Conservation (phyloP, 139 green algal species). For the Tetraselmis striata region DNA sequence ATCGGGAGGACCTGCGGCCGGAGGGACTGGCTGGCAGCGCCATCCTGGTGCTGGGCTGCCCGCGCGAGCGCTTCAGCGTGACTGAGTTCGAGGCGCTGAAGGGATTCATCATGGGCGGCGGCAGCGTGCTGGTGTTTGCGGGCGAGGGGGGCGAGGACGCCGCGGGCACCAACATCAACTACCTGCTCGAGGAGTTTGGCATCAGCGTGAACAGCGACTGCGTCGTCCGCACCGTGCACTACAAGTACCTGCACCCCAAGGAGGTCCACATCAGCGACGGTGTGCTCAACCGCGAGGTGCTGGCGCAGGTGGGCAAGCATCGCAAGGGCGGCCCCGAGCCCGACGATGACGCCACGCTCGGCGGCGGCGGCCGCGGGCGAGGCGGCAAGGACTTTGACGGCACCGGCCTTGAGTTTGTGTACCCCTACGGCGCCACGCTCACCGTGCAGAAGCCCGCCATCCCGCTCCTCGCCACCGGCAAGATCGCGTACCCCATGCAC, state of each 20-base stretch:
- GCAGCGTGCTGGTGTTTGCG: slow-evolving; percentile 51
- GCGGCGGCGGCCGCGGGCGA: slow-evolving; percentile 1
- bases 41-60: slow-evolving; percentile 66
- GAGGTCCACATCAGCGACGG: slow-evolving; percentile 73
- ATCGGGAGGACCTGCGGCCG: slow-evolving; percentile 21
- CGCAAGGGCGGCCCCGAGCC: slow-evolving; percentile 6
- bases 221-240: slow-evolving; percentile 60
- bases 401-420: slow-evolving; percentile 62
- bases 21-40: slow-evolving; percentile 26
- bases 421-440: slow-evolving; percentile 68
- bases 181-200: slow-evolving; percentile 70
- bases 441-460: slow-evolving; percentile 59
- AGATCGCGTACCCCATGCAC: slow-evolving; percentile 71
- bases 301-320: slow-evolving; percentile 29
- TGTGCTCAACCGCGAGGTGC: slow-evolving; percentile 67
- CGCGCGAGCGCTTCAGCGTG: slow-evolving; percentile 53
- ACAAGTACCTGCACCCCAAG: slow-evolving; percentile 84
- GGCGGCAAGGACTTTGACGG: slow-evolving; percentile 31
- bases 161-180: slow-evolving; percentile 72
- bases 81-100: slow-evolving; percentile 57
- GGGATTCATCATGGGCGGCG: slow-evolving; percentile 50
- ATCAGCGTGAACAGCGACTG: slow-evolving; percentile 62
- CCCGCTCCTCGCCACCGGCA: slow-evolving; percentile 64
- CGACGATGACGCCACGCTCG: slow-evolving; percentile 17
- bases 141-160: slow-evolving; percentile 52